Evolutionary conservation across 306 rosid genomes (phyloP).

Genomic region (Rosa rugosa): DNA sequence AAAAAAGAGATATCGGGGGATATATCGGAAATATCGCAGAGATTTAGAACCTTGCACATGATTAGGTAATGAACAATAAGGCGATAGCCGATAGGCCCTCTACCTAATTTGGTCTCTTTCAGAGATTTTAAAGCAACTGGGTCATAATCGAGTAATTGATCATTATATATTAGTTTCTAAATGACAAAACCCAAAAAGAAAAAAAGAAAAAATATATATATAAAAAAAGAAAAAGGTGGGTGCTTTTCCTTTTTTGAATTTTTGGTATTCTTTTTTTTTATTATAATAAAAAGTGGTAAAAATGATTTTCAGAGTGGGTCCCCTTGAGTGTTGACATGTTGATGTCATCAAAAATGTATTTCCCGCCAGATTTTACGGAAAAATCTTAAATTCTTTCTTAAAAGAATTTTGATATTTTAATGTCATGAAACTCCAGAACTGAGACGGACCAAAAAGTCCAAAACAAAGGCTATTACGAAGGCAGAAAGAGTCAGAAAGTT

Average conservation of each 20-base stretch:
- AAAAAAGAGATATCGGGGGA: too few relatives aligned
- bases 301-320: background rate
- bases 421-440: background rate
- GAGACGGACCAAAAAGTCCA: background rate
- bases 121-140: background rate
- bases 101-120: background rate
- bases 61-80: background rate
- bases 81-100: background rate
- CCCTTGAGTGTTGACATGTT: background rate
- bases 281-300: background rate
- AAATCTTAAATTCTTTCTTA: too few relatives aligned
- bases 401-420: background rate
- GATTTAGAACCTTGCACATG: too few relatives aligned
- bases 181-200: background rate
- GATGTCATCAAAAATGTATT: background rate
- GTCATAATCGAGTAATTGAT: background rate
- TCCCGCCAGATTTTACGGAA: background rate
- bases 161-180: background rate
- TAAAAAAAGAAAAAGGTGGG: background rate
- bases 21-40: too few relatives aligned
- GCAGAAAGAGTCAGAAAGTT: background rate
- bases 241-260: background rate
- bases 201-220: background rate
- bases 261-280: background rate
- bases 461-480: background rate